Evolutionary conservation across 2,329 filamentous ascomycete genomes (phyloP).

Genomic region (Pyrenophora seminiperda): DNA sequence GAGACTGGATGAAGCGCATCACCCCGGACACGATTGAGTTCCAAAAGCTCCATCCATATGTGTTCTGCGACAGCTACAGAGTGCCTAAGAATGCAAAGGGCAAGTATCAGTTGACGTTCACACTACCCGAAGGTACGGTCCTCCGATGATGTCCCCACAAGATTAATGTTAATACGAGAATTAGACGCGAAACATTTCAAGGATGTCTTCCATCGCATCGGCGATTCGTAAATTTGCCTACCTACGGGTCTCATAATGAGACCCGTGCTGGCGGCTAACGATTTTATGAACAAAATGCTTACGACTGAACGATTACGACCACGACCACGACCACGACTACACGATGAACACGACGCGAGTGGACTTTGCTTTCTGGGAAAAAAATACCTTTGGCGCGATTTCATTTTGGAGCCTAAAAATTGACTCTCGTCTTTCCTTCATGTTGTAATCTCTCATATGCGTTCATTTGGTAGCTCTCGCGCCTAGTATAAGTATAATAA

Average conservation of each 20-base stretch:
- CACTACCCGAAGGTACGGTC: slow-evolving; percentile 36
- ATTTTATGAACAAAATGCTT: slow-evolving; percentile 19
- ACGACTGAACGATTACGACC: slow-evolving; percentile 29
- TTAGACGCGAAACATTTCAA: slow-evolving; percentile 39
- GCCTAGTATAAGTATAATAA: slow-evolving; percentile 3
- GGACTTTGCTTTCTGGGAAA: slow-evolving; percentile 36
- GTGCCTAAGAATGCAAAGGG: slow-evolving; percentile 36
- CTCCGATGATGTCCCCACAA: too few relatives aligned
- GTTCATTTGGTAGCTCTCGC: not conserved
- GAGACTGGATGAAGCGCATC: slow-evolving; percentile 55
- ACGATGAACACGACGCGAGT: slow-evolving; percentile 32
- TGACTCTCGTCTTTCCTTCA: slow-evolving; percentile 9
- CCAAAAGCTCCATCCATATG: slow-evolving; percentile 57
- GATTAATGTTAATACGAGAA: not conserved
- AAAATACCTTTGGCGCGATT: slow-evolving; percentile 36
- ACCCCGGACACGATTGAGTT: slow-evolving; percentile 54
- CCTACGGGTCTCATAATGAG: not conserved
- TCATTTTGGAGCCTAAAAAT: slow-evolving; percentile 9
- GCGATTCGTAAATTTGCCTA: not conserved
- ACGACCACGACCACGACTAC: slow-evolving; percentile 11
- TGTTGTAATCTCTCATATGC: not conserved
- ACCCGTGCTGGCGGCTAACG: not conserved
- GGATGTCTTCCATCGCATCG: slow-evolving; percentile 41
- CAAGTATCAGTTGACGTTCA: slow-evolving; percentile 45
- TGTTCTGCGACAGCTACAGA: slow-evolving; percentile 60